Conservation (phyloP, 768 basidiomycete species). For the Pisolithus orientalis region DNA sequence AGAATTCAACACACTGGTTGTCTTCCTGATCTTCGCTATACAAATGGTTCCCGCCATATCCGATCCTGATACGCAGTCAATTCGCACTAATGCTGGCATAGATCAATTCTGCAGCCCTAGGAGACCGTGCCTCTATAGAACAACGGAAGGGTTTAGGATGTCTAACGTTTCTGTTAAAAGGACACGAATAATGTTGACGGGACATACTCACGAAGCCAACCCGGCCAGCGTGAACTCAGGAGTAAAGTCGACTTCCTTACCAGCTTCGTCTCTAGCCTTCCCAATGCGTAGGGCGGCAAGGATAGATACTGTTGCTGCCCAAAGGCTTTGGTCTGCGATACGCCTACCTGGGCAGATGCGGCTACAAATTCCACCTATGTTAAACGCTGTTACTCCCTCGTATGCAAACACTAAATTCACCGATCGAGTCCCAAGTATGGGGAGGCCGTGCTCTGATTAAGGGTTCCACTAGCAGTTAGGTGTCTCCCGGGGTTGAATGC, state of each 20-base stretch:
- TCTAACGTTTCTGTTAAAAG: background rate
- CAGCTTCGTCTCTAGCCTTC: slow-evolving; percentile 23
- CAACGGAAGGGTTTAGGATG: background rate
- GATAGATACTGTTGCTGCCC: slow-evolving; percentile 25
- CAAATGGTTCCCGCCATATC: no score
- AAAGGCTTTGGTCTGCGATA: slow-evolving; percentile 29
- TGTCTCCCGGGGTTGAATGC: slow-evolving; percentile 31
- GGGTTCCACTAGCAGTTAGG: slow-evolving; percentile 14
- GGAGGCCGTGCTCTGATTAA: slow-evolving; percentile 14
- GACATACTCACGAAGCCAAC: slow-evolving; percentile 8
- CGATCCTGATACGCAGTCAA: no score
- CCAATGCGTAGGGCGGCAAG: slow-evolving; percentile 23
- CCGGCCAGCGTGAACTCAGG: slow-evolving; percentile 17
- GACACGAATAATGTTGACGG: background rate
- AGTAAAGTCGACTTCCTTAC: slow-evolving; percentile 23
- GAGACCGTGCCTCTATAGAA: background rate
- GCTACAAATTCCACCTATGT: slow-evolving; percentile 3
- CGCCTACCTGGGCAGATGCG: slow-evolving; percentile 31
- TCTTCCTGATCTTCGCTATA: no score
- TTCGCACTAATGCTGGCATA: no score
- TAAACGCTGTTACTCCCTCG: background rate
- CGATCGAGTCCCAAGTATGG: slow-evolving; percentile 31
- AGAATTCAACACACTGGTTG: no score
- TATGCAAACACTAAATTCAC: background rate
- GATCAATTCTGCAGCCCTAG: no score